Base-by-base conservation (phyloP, 352 stramenopile species). In the Phytophthora quininea region DNA sequence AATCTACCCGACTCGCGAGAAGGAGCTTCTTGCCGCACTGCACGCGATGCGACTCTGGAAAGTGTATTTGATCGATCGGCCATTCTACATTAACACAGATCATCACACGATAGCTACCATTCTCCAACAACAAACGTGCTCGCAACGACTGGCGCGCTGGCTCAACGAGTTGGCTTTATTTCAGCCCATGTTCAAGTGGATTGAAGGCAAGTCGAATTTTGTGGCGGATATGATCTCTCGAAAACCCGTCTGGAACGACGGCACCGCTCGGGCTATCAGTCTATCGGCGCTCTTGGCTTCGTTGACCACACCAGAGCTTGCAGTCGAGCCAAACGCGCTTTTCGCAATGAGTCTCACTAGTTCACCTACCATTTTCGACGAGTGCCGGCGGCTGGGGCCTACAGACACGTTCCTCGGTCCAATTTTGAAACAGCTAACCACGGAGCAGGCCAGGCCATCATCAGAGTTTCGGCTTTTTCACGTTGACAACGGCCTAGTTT, bases 31-130 rank as follows among this genome's bases (percentile, higher is more conserved):
- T 1, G 38, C 50, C 1, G 59, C 59, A 3, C 19, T 62, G 0
- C 43, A 43, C 19, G n/a, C 15, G 5, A 52, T 49, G 35, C 52
- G 52, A 3, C 33, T 35, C 0, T 49, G 51, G 51, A 58, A 58
- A 1, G 51, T 58, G n/a, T 58, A 58, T 10, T 9, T 58, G 4
- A 63, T 73, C 30, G 65, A 73, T 31, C 51, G 61, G 31, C 65
- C 50, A 8, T 64, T 68, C 19, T 58, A 52, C 30, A 54, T 68
- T 8, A 60, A 64, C 35, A 73, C 58, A 0, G 58, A 67, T 51
- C 64, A 67, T 38, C 57, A 46, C 3, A 72, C 52, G 2, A 27
- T 72, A 10, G 52, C 68, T 15, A 58, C 54, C 3, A 62, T 54
- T 30, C 31, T 62, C 12, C 9, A 37, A 24, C 55, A 54, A 19